A percentile compares a stretch with the other conserved stretches of the same genome.
These are phyloP conservation scores for Sclerotinia nivalis DNA, from an alignment of 2,329 filamentous ascomycete species.

Conservation along the genomic window DNA sequence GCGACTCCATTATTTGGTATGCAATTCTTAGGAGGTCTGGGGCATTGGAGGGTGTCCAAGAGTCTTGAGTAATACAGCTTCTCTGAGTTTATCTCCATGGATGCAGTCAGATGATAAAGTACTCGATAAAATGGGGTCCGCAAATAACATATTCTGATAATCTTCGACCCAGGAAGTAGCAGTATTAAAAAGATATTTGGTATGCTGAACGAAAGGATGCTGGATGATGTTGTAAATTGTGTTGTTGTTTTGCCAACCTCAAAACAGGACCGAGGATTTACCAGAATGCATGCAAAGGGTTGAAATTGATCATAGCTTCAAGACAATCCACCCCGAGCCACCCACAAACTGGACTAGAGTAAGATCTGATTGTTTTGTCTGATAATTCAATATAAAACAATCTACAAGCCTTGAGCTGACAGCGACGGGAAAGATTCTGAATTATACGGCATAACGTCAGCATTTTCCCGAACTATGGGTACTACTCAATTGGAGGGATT, in stretches of 20 bases:
- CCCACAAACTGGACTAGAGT: background rate
- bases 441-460: background rate
- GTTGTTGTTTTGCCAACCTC: conserved; percentile 1
- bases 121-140: background rate
- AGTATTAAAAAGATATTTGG: background rate
- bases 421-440: background rate
- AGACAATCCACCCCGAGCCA: background rate
- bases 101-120: background rate
- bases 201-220: background rate
- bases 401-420: background rate
- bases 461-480: conserved; percentile 1
- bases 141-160: background rate
- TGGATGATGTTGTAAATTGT: background rate
- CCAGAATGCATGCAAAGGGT: background rate
- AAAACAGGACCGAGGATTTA: conserved; percentile 4
- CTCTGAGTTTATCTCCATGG: background rate
- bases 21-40: background rate
- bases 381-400: too few species aligned
- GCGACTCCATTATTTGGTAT: background rate
- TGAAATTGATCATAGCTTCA: conserved; percentile 7
- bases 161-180: background rate
- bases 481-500: background rate
- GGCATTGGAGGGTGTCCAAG: background rate
- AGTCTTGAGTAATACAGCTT: background rate
- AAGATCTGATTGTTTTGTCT: background rate